A percentile compares a stretch with the other conserved stretches of the same genome.
Conservation (phyloP, 805 yeast genomes). For the Saturnispora saitoi region DNA sequence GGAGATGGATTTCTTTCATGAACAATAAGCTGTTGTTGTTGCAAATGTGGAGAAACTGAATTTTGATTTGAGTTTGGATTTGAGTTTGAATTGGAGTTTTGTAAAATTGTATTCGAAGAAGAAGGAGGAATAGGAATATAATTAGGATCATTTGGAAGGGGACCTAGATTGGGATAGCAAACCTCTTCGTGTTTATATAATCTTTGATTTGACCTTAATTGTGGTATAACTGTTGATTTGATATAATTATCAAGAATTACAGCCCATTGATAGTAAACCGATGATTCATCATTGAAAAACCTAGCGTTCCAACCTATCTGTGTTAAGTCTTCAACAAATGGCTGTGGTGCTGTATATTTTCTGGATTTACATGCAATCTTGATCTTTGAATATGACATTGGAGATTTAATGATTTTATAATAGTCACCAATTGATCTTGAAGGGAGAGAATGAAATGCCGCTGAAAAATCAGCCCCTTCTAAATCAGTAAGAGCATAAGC, state of each 20-base stretch:
- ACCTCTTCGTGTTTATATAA: conserved; percentile 29
- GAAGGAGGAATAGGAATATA: neutral
- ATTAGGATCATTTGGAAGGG: conserved; percentile 41
- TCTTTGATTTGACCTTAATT: conserved; percentile 25
- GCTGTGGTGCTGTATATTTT: conserved; percentile 52
- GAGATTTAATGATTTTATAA: conserved; percentile 66
- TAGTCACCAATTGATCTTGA: conserved; percentile 65
- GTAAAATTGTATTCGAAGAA: neutral
- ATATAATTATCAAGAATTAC: conserved; percentile 46
- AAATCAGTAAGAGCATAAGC: conserved; percentile 22
- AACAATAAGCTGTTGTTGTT: neutral
- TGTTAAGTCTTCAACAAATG: conserved; percentile 67
- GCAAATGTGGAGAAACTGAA: neutral
- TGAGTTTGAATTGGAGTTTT: neutral
- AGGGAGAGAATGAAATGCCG: conserved; percentile 64
- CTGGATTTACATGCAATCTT: conserved; percentile 47
- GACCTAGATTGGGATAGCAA: conserved; percentile 59
- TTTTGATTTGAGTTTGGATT: neutral
- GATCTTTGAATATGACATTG: conserved; percentile 74
- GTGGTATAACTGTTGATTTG: conserved; percentile 39
- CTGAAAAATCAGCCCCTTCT: conserved; percentile 25
- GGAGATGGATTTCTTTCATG: neutral
- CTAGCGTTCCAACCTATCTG: conserved; percentile 90
- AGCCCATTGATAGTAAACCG: conserved; percentile 63
- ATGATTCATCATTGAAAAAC: conserved; percentile 64